These are phyloP conservation scores for Oidium heveae DNA, from an alignment of 2,329 filamentous ascomycete genomes.

Conservation along the genomic window DNA sequence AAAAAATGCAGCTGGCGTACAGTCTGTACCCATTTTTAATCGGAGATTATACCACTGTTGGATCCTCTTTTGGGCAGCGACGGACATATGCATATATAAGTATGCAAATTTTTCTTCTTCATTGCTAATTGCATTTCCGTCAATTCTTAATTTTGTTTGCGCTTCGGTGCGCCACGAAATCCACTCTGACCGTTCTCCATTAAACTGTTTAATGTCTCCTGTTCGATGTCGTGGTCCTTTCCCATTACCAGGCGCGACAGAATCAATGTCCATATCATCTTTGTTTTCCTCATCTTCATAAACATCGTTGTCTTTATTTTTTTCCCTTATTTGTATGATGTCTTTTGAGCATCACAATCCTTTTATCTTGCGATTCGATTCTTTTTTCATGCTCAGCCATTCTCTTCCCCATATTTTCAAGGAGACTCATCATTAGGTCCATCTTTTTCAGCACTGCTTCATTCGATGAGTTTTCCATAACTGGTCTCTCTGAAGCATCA, in stretches of 20 bases:
- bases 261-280: neutral
- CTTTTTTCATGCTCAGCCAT: neutral
- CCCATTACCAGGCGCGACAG: neutral
- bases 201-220: neutral
- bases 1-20: neutral
- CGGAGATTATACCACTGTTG: too few relatives aligned
- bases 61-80: neutral
- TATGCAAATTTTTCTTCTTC: neutral
- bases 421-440: neutral
- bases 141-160: neutral
- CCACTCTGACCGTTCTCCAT: neutral
- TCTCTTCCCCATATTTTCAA: neutral
- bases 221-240: neutral
- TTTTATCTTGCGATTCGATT: neutral
- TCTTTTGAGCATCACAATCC: neutral
- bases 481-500: too few relatives aligned
- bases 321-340: neutral
- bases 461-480: too few relatives aligned
- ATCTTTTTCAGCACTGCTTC: neutral
- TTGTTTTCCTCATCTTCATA: neutral
- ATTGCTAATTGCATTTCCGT: neutral
- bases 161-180: neutral
- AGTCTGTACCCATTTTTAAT: neutral
- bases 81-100: neutral
- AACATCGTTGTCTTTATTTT: neutral